Evolutionary conservation across 139 green algal genomes (phyloP).

Genomic region (Chlorella sp.): DNA sequence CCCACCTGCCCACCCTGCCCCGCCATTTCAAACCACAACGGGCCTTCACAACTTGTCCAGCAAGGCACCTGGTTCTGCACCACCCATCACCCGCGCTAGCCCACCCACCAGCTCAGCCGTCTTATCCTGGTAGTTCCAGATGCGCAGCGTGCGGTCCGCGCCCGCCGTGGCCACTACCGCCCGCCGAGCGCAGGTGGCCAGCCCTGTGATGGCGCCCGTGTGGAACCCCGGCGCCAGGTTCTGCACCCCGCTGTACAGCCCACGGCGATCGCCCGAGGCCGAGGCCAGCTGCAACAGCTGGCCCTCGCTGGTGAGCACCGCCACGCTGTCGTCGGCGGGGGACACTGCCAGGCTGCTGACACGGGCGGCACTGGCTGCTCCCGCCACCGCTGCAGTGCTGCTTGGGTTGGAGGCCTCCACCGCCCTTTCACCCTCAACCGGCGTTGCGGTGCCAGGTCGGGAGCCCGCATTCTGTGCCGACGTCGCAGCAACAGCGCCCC

Average conservation of each 20-base stretch:
- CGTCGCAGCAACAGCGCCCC: neutral
- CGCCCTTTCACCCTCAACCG: no score
- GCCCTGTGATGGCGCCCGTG: constrained; percentile 62
- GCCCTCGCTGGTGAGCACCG: constrained; percentile 70
- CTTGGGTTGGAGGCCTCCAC: neutral
- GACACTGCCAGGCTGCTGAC: constrained; percentile 62
- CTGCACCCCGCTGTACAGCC: constrained; percentile 33
- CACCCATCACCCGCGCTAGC: no score
- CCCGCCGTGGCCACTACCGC: constrained; percentile 81
- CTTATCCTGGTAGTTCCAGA: constrained; percentile 91
- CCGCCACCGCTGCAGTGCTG: neutral
- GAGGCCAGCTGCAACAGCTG: constrained; percentile 49
- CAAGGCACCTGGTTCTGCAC: neutral
- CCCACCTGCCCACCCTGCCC: no score
- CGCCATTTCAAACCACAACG: no score
- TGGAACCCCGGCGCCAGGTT: constrained; percentile 59
- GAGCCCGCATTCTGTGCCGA: no score
- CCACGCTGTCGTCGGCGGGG: constrained; percentile 81
- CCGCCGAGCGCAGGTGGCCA: constrained; percentile 85
- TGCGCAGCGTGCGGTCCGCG: constrained; percentile 75
- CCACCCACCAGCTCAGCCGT: constrained; percentile 48
- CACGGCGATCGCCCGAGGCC: constrained; percentile 75
- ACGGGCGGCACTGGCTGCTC: neutral
- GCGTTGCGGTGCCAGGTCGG: neutral
- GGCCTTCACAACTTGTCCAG: no score